A percentile compares a stretch with the other conserved stretches of the same genome.
Evolutionary conservation across 495 filamentous ascomycete species (phyloP).

Genomic region (Pyrenula aspistea): DNA sequence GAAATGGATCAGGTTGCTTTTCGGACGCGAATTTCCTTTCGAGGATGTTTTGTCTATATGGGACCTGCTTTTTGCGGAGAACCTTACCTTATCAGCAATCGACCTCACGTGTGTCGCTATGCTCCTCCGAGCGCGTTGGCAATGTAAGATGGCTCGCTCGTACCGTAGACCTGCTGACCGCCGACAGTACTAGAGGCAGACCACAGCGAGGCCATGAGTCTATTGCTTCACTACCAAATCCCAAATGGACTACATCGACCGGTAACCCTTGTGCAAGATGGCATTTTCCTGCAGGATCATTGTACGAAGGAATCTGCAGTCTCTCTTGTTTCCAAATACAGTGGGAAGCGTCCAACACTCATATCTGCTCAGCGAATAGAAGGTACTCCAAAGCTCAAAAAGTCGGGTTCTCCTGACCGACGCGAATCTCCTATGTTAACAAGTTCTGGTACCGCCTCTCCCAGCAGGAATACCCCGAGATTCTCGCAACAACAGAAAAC

Average conservation of each 20-base stretch:
- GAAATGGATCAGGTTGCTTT: constrained; percentile 89
- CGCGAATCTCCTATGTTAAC: constrained; percentile 2
- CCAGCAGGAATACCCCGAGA: constrained; percentile 38
- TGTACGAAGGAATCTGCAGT: constrained; percentile 58
- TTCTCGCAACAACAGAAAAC: constrained; percentile 49
- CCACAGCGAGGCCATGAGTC: constrained; percentile 69
- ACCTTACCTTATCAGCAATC: constrained; percentile 68
- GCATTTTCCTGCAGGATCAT: constrained; percentile 71
- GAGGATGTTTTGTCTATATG: constrained; percentile 73
- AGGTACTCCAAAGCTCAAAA: constrained; percentile 13
- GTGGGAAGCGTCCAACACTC: constrained; percentile 45
- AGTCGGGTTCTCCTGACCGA: constrained; percentile 22
- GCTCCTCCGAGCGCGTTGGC: constrained; percentile 86
- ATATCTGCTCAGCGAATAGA: constrained; percentile 17
- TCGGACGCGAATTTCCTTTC: constrained; percentile 86
- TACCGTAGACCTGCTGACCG: constrained; percentile 1
- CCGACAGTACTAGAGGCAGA: constrained; percentile 66
- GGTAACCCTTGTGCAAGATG: constrained; percentile 74
- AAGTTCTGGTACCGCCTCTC: constrained; percentile 18
- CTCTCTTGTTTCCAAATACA: constrained; percentile 73
- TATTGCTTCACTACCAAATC: constrained; percentile 71
- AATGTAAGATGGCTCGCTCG: constrained; percentile 43
- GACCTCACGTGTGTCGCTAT: constrained; percentile 87
- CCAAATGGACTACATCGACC: constrained; percentile 51
- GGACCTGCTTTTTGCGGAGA: constrained; percentile 86